Percentiles rank a stretch among this genome's conserved stretches.
phyloP scores from a whole-genome alignment of 208 protist genomes.

The Acanthamoeba quina region DNA sequence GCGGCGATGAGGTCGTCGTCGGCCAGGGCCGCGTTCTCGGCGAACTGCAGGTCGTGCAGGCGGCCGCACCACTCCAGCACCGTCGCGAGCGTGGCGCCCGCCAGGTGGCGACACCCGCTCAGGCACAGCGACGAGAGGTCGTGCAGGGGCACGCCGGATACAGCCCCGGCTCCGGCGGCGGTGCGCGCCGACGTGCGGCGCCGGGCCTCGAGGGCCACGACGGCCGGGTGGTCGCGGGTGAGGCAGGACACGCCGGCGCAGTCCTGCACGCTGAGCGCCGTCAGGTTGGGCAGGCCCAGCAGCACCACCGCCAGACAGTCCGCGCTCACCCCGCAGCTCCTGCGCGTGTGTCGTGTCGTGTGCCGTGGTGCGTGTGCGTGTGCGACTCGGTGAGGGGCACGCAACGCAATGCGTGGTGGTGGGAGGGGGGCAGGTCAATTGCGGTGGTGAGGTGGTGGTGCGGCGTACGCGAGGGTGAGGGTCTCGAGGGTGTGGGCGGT shows the following conservation, averaged over 20 bases:
- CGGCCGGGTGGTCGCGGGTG: background rate
- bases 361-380: background rate
- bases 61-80: conserved; percentile 27
- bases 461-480: conserved; percentile 6
- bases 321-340: conserved; percentile 23
- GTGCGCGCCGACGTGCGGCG: background rate
- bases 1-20: background rate
- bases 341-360: background rate
- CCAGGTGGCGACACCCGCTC: background rate
- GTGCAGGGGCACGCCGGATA: background rate
- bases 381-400: too few relatives aligned
- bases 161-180: background rate
- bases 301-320: conserved; percentile 15
- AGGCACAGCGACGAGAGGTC: background rate
- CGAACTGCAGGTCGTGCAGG: conserved; percentile 23
- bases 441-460: too few relatives aligned
- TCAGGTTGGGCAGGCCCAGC: background rate
- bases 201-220: background rate
- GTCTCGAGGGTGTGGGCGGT: conserved; percentile 5
- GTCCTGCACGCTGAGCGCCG: background rate
- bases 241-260: background rate
- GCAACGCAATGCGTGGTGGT: too few relatives aligned
- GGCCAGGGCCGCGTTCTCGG: background rate
- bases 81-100: background rate
- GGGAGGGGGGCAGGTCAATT: too few relatives aligned